These are phyloP conservation scores for Thelephora terrestris DNA, from an alignment of 1,284 basidiomycete genomes.

Conservation along the genomic window DNA sequence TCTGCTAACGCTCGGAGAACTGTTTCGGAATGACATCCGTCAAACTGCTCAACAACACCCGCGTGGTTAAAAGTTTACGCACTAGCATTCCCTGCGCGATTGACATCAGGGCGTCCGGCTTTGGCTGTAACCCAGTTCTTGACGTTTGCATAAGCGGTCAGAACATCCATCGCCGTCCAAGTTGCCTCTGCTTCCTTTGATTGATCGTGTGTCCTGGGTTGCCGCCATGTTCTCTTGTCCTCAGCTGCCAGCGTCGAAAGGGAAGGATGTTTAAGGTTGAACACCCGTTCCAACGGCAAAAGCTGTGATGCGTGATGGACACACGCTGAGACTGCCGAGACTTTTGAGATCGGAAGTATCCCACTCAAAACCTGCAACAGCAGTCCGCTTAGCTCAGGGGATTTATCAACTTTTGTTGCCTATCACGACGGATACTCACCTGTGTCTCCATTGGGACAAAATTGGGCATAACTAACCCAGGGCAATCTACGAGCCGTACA, in stretches of 20 bases:
- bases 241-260: slow-evolving; percentile 25
- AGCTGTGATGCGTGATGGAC: slow-evolving; percentile 58
- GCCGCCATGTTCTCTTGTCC: slow-evolving; percentile 68
- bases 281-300: slow-evolving; percentile 70
- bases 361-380: slow-evolving; percentile 55
- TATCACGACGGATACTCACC: slow-evolving; percentile 29
- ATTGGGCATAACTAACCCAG: slow-evolving; percentile 77
- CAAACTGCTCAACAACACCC: slow-evolving; percentile 5
- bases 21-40: slow-evolving; percentile 18
- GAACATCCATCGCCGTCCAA: slow-evolving; percentile 78
- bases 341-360: slow-evolving; percentile 81
- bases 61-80: slow-evolving; percentile 25
- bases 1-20: slow-evolving; percentile 76
- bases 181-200: slow-evolving; percentile 12
- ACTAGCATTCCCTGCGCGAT: slow-evolving; percentile 85
- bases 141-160: slow-evolving; percentile 65
- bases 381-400: slow-evolving; percentile 10
- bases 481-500: slow-evolving; percentile 78
- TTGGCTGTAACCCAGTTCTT: slow-evolving; percentile 86
- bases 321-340: slow-evolving; percentile 73
- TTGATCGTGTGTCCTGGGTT: slow-evolving; percentile 19
- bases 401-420: neutral
- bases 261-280: slow-evolving; percentile 47
- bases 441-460: slow-evolving; percentile 74
- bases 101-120: slow-evolving; percentile 78